Percentiles rank a stretch among this genome's conserved stretches.
Conservation (phyloP, 2,329 filamentous ascomycete species). For the Aspergillus costaricaensis region DNA sequence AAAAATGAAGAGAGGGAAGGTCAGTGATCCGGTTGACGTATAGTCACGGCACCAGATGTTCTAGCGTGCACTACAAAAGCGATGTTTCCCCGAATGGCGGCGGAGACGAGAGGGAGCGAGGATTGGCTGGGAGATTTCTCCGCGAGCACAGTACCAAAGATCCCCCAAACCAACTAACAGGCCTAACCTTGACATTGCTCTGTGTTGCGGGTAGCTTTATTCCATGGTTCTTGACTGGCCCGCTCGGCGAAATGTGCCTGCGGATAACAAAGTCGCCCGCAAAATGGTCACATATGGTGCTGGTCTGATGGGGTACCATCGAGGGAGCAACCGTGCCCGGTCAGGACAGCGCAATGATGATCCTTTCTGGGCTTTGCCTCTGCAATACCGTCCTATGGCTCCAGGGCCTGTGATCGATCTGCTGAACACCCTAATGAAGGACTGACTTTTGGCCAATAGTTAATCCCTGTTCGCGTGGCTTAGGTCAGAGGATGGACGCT, state of each 20-base stretch:
- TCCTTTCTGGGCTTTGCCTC: background rate
- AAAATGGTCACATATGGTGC: background rate
- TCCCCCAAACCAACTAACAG: background rate
- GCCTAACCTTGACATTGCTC: background rate
- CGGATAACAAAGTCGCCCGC: background rate
- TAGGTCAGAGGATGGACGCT: slow-evolving; percentile 1
- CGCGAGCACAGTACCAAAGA: slow-evolving; percentile 10
- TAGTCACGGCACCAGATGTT: background rate
- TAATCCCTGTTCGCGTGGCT: background rate
- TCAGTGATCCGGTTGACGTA: background rate
- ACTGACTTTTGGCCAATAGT: background rate
- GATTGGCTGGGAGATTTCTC: slow-evolving; percentile 22
- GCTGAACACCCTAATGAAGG: background rate
- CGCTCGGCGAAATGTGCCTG: background rate
- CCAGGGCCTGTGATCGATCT: background rate
- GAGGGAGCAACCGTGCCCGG: background rate
- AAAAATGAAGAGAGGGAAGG: background rate
- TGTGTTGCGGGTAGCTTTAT: background rate
- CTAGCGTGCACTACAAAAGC: background rate
- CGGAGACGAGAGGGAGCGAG: slow-evolving; percentile 14
- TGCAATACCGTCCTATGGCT: slow-evolving; percentile 1
- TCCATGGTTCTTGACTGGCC: background rate
- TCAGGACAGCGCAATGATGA: background rate
- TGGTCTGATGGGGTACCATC: background rate
- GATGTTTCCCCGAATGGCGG: slow-evolving; percentile 6